Evolutionary conservation across 345 rosid genomes (phyloP), one percentile per base, ranked within the genome.

Genomic region (Moricandia arvensis): DNA sequence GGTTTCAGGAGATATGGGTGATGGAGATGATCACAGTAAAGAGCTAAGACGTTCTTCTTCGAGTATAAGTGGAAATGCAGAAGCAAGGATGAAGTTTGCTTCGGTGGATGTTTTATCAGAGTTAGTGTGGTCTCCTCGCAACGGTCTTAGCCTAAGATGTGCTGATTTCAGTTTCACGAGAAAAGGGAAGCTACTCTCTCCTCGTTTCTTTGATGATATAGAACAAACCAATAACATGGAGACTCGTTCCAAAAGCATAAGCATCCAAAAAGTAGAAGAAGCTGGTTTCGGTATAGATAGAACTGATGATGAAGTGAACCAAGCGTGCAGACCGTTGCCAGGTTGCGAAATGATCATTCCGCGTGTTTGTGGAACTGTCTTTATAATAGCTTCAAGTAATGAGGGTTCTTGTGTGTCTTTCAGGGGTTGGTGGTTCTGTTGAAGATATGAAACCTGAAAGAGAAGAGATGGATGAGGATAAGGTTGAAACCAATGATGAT

Each of bases 91-190:
- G 84, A 82, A 84, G 76, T 80, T 80, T 68, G 90, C 73, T 72
- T 81, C 89, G 18, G 65, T 88, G 9, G 87, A 85, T 75, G 86
- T 86, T 66, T 71, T 92, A 63, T 83, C 90, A 59, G 97, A 95
- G 84, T 84, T 95, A 64, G 99, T 95, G 59, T 92, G 97, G 97
- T 94, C 95, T 80, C 92, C 98, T 12, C 86, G 79, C 61, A 87
- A 79, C 81, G 97, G 98, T 63, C 87, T 82, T 57, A 79, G 87
- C 82, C 79, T 93, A 71, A 90, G 82, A 82, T 86, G 89, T 81
- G 89, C 97, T 17, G 90, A 91, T 73, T 80, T 87, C 41, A 83
- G 88, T 82, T 80, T 87, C 85, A 41, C 69, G 6, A 43, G 58
- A 15, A 73, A 87, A 12, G 35, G 77, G 65, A 54, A 86, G 80